phyloP scores from a whole-genome alignment of 306 rosid species.

The Cucumis cinereus region DNA sequence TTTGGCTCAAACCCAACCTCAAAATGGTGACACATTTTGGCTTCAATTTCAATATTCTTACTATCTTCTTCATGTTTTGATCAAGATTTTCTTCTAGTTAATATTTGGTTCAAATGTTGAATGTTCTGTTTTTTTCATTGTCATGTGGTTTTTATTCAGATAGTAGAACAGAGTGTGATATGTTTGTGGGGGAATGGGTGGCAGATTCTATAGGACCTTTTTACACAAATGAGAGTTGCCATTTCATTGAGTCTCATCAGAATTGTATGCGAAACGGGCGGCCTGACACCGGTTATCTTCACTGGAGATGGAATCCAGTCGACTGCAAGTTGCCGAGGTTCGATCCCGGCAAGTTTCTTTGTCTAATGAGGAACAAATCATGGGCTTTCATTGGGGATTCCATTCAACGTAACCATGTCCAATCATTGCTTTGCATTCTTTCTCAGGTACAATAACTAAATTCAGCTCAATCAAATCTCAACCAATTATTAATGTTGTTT shows the following conservation, averaged over 20 bases:
- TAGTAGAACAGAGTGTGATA: constrained; percentile 36
- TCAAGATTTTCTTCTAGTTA: neutral
- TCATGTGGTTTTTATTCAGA: neutral
- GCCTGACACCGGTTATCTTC: constrained; percentile 50
- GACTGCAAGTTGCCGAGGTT: constrained; percentile 54
- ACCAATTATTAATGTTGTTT: neutral
- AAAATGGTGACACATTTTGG: constrained; percentile 12
- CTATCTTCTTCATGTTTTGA: neutral
- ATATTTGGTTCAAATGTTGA: neutral
- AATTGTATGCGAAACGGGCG: constrained; percentile 77
- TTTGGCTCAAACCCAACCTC: neutral
- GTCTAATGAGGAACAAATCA: constrained; percentile 47
- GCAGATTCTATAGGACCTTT: constrained; percentile 40
- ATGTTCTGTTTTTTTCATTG: neutral
- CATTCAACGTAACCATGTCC: constrained; percentile 72
- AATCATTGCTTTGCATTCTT: constrained; percentile 67
- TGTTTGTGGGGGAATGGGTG: constrained; percentile 75
- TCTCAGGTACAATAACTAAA: constrained; percentile 33
- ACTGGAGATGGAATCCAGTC: constrained; percentile 74
- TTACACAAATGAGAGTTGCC: constrained; percentile 67
- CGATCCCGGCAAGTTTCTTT: constrained; percentile 40
- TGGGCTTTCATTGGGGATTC: constrained; percentile 80
- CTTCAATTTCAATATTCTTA: neutral
- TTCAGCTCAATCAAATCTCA: neutral
- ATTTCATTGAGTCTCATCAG: constrained; percentile 52